Base-by-base conservation (phyloP, 306 rosid species). In the Benincasa hispida region DNA sequence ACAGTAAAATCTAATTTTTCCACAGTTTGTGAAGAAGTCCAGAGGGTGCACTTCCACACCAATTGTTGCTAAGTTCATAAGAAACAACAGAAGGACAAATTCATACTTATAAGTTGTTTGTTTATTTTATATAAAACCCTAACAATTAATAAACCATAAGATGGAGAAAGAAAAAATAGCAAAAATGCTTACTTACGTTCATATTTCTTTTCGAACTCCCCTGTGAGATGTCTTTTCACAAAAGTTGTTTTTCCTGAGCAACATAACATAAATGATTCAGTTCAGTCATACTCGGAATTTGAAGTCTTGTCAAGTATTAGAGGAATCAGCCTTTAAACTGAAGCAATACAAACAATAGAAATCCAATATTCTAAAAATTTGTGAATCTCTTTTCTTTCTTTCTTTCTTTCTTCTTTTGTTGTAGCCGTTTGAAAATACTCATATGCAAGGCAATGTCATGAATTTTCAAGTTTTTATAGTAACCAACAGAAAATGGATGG, bases 11-110 rank as follows among this genome's bases (percentile, higher is more conserved):
- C 93, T 87, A 53, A 90, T 87, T 75, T 81, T 87, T 34, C 96
- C 96, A 63, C 87, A 81, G 30, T 90, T 90, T 8, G 93, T 88
- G 82, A 84, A 81, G 78, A 90, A 90, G 76, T 90, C 96, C 78
- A 90, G 63, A 10, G 96, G 96, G 77, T 90, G 93, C 81, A 90
- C 91, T 81, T 90, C 96, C 77, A 90, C 96, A 47, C 96, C 96
- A 72, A 88, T 90, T 58, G 96, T 90, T 61, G 96, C 96, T 69
- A 45, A 13, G 11, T 53, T 53, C 57, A 62, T 48, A 3, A 32
- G 9, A 62, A 28, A 32, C 21, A 62, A 15, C 8, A 18, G 8
- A 27, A 25, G 4, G 6, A 5, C 55, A 32, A 30, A 18, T 8
- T 14, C 65, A 32, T 32, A 32, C 17, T 0, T 18, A 62, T 7